Evolutionary conservation across 257 asterid species (phyloP).

Genomic region (Nicotiana benthamiana): DNA sequence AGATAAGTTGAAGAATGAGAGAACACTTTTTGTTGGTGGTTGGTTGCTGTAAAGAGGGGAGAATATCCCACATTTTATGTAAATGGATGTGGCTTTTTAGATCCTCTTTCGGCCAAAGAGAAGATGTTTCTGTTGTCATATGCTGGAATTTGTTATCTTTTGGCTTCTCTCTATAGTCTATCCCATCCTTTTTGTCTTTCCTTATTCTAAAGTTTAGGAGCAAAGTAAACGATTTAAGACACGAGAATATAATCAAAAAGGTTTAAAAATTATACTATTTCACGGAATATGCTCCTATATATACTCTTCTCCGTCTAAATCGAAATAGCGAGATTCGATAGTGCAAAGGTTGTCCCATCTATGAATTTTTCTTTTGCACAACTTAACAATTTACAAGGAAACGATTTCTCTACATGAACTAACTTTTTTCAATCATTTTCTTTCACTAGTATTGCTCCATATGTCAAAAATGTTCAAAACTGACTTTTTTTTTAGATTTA

Average conservation of each 20-base stretch:
- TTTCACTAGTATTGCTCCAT: no score
- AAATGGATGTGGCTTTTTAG: constrained; percentile 40
- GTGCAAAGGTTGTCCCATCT: background rate
- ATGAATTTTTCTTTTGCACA: no score
- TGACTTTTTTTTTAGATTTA: no score
- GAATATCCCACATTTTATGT: constrained; percentile 36
- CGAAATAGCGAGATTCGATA: background rate
- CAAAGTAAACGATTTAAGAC: background rate
- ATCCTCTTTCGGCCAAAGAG: constrained; percentile 21
- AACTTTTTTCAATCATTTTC: no score
- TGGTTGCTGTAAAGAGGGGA: constrained; percentile 26
- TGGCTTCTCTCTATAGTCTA: background rate
- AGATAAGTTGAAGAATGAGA: background rate
- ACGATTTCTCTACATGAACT: no score
- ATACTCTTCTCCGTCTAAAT: background rate
- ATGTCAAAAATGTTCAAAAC: no score
- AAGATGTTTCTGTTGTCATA: background rate
- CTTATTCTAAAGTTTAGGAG: background rate
- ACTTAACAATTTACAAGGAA: no score
- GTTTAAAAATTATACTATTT: background rate
- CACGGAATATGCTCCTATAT: background rate
- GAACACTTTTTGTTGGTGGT: constrained; percentile 28
- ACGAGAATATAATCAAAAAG: background rate
- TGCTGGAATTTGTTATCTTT: constrained; percentile 5
- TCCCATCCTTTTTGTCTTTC: constrained; percentile 9